Percentiles rank a stretch among this genome's conserved stretches.
phyloP scores from a whole-genome alignment of 805 yeast genomes.

The Novakomyces olei region DNA sequence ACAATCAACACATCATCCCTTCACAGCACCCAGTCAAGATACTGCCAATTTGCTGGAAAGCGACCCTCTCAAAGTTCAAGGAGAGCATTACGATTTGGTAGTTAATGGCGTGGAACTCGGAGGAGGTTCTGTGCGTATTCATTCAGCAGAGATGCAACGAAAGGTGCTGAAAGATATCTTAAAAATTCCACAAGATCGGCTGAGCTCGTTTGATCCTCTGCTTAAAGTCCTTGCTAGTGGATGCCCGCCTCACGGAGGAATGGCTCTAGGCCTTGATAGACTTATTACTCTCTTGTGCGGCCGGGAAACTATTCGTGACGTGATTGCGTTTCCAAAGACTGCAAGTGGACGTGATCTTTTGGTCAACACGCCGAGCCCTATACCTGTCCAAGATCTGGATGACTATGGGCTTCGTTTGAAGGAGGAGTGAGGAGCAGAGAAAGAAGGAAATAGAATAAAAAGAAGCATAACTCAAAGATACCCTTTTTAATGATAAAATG shows the following conservation, averaged over 20 bases:
- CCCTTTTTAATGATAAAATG: no score
- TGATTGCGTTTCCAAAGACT: slow-evolving; percentile 88
- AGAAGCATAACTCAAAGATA: no score
- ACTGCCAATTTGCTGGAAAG: slow-evolving; percentile 19
- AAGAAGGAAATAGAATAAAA: no score
- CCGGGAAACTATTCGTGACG: slow-evolving; percentile 61
- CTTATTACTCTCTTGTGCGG: slow-evolving; percentile 79
- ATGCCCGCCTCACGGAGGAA: slow-evolving; percentile 97
- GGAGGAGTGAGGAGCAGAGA: no score
- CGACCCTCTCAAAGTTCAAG: slow-evolving; percentile 27
- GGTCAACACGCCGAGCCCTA: slow-evolving; percentile 63
- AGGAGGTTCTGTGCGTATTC: slow-evolving; percentile 92
- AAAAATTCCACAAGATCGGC: slow-evolving; percentile 29
- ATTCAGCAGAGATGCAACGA: slow-evolving; percentile 58
- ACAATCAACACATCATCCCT: slow-evolving; percentile 86
- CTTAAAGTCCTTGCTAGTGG: slow-evolving; percentile 65
- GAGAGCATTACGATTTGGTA: slow-evolving; percentile 87
- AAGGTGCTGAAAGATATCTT: slow-evolving; percentile 47
- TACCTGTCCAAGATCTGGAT: slow-evolving; percentile 27
- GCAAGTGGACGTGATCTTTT: slow-evolving; percentile 72
- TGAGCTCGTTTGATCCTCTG: slow-evolving; percentile 62
- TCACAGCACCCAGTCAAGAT: slow-evolving; percentile 65
- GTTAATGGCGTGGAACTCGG: slow-evolving; percentile 90
- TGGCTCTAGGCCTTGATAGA: slow-evolving; percentile 88
- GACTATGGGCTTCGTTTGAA: no score